A percentile compares a stretch with the other conserved stretches of the same genome.
phyloP scores from a whole-genome alignment of 495 filamentous ascomycete genomes.

The Annulohypoxylon bovei region DNA sequence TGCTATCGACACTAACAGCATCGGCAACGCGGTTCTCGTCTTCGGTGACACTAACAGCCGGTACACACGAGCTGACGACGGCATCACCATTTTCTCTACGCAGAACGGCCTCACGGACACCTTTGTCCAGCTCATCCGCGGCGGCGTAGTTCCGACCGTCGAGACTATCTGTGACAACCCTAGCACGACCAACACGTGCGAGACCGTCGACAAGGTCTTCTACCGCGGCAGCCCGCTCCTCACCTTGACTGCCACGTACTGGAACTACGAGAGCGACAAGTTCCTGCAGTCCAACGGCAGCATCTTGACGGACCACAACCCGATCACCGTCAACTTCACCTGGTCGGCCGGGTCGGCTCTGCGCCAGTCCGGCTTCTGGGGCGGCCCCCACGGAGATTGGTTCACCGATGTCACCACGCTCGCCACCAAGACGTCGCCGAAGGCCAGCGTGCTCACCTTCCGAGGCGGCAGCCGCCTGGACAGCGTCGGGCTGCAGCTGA shows the following conservation, averaged over 20 bases:
- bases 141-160: constrained; percentile 56
- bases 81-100: constrained; percentile 55
- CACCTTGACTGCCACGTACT: constrained; percentile 53
- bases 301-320: constrained; percentile 70
- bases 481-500: constrained; percentile 57
- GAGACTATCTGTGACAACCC: constrained; percentile 63
- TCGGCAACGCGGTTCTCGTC: constrained; percentile 67
- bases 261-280: constrained; percentile 58
- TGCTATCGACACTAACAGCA: constrained; percentile 62
- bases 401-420: constrained; percentile 63
- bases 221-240: constrained; percentile 63
- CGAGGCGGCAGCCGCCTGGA: constrained; percentile 62
- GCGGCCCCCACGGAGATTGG: constrained; percentile 64
- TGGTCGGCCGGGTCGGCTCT: constrained; percentile 56
- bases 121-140: constrained; percentile 61
- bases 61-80: constrained; percentile 64
- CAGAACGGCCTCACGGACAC: constrained; percentile 60
- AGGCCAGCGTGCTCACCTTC: constrained; percentile 54
- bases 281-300: constrained; percentile 64
- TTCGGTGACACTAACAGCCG: constrained; percentile 69
- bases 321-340: constrained; percentile 63
- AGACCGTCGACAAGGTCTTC: constrained; percentile 72
- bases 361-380: constrained; percentile 60
- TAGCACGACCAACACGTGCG: constrained; percentile 59
- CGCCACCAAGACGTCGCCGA: constrained; percentile 46